A percentile compares a stretch with the other conserved stretches of the same genome.
phyloP scores from a whole-genome alignment of 805 yeast genomes.

The Ascoidea rubescens region DNA sequence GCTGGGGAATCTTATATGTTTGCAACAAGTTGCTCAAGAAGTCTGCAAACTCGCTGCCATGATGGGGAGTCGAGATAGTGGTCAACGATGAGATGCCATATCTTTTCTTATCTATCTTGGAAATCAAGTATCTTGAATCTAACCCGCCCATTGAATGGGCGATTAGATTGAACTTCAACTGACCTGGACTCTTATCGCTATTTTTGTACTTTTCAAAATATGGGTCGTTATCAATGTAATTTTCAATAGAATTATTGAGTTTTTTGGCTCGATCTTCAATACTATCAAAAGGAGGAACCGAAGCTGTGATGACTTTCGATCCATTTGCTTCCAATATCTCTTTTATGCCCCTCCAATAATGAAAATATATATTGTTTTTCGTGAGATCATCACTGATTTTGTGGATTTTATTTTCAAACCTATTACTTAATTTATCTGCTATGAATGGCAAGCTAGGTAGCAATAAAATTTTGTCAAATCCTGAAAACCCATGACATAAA shows the following conservation, averaged over 20 bases:
- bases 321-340: constrained; percentile 48
- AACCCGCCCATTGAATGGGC: constrained; percentile 95
- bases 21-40: constrained; percentile 27
- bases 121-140: constrained; percentile 66
- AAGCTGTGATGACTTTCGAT: constrained; percentile 53
- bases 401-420: too few relatives aligned
- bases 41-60: constrained; percentile 77
- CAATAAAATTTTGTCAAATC: constrained; percentile 47
- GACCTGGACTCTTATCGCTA: constrained; percentile 14
- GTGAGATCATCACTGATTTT: constrained; percentile 13
- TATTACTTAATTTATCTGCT: too few relatives aligned
- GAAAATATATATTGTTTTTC: constrained; percentile 29
- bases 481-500: constrained; percentile 77
- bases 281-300: constrained; percentile 72
- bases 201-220: constrained; percentile 5
- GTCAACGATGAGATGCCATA: constrained; percentile 63
- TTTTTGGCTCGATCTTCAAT: constrained; percentile 53
- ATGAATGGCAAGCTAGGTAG: constrained; percentile 23
- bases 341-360: constrained; percentile 76
- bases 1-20: constrained; percentile 4
- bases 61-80: constrained; percentile 81
- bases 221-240: background rate
- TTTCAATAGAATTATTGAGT: constrained; percentile 36
- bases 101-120: constrained; percentile 27
- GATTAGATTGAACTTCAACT: constrained; percentile 49